Evolutionary conservation across 257 asterid genomes (phyloP).

Genomic region (Vinca minor): DNA sequence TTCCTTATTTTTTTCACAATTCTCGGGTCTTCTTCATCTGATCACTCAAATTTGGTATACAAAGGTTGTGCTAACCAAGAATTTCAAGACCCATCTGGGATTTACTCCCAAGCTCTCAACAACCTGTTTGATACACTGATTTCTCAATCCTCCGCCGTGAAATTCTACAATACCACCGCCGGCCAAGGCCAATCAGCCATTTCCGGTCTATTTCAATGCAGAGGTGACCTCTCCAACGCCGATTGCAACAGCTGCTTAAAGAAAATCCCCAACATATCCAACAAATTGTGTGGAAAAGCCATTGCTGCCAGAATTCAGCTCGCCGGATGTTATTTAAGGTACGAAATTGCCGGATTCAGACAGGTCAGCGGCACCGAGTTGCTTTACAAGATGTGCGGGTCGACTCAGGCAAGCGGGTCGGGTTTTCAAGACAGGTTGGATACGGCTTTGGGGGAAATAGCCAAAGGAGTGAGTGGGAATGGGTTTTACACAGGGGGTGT

Average conservation of each 20-base stretch:
- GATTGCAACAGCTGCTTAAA: slow-evolving; percentile 50
- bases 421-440: slow-evolving; percentile 55
- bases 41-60: slow-evolving; percentile 46
- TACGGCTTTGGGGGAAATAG: slow-evolving; percentile 49
- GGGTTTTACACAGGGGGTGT: slow-evolving; percentile 69
- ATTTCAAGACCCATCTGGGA: slow-evolving; percentile 40
- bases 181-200: slow-evolving; percentile 42
- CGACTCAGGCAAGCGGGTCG: slow-evolving; percentile 51
- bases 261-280: slow-evolving; percentile 27
- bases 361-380: slow-evolving; percentile 43
- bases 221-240: slow-evolving; percentile 57
- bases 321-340: slow-evolving; percentile 55
- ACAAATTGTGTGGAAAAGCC: slow-evolving; percentile 43
- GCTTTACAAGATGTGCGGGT: slow-evolving; percentile 58
- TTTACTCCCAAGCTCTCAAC: slow-evolving; percentile 34
- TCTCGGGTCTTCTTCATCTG: slow-evolving; percentile 31
- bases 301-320: slow-evolving; percentile 64
- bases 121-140: slow-evolving; percentile 33
- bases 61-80: slow-evolving; percentile 83
- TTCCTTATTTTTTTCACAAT: slow-evolving; percentile 13
- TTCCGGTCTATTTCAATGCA: slow-evolving; percentile 63
- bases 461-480: slow-evolving; percentile 36
- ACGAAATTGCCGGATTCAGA: slow-evolving; percentile 47
- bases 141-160: slow-evolving; percentile 52
- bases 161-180: slow-evolving; percentile 49